phyloP scores from a whole-genome alignment of 768 basidiomycete genomes.

The Boletus coccyginus region DNA sequence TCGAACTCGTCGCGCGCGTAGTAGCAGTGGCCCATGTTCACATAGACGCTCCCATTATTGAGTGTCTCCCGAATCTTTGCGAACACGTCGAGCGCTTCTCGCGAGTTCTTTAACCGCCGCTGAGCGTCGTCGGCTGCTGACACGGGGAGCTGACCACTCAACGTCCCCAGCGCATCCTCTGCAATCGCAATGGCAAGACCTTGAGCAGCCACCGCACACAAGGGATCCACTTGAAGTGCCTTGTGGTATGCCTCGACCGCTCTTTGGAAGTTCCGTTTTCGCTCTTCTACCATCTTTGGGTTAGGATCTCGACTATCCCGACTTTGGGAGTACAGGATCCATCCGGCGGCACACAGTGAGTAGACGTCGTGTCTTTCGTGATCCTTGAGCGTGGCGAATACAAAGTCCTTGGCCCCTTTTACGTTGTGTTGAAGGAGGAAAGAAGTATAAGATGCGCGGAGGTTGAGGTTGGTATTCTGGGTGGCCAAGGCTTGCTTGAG shows the following conservation, averaged over 20 bases:
- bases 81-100: slow-evolving; percentile 88
- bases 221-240: slow-evolving; percentile 78
- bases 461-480: slow-evolving; percentile 73
- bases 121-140: slow-evolving; percentile 60
- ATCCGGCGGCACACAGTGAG: slow-evolving; percentile 85
- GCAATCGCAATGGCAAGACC: slow-evolving; percentile 93
- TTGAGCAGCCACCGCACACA: slow-evolving; percentile 91
- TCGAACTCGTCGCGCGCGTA: slow-evolving; percentile 93
- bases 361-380: slow-evolving; percentile 87
- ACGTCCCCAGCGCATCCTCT: slow-evolving; percentile 79
- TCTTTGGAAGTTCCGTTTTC: slow-evolving; percentile 72
- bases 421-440: slow-evolving; percentile 81
- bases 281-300: slow-evolving; percentile 52
- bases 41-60: slow-evolving; percentile 79
- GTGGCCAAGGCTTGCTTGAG: slow-evolving; percentile 87
- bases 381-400: slow-evolving; percentile 84
- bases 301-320: slow-evolving; percentile 76
- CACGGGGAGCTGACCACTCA: slow-evolving; percentile 51
- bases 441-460: slow-evolving; percentile 91
- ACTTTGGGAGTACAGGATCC: slow-evolving; percentile 81
- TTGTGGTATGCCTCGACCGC: slow-evolving; percentile 92
- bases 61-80: slow-evolving; percentile 88
- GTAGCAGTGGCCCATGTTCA: slow-evolving; percentile 97
- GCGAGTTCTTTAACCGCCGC: slow-evolving; percentile 66
- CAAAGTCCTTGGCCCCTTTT: slow-evolving; percentile 82